Percentiles rank a stretch among this genome's conserved stretches.
These are phyloP conservation scores for Eleusine indica DNA, from an alignment of 176 grass and related monocot species.

Conservation along the genomic window DNA sequence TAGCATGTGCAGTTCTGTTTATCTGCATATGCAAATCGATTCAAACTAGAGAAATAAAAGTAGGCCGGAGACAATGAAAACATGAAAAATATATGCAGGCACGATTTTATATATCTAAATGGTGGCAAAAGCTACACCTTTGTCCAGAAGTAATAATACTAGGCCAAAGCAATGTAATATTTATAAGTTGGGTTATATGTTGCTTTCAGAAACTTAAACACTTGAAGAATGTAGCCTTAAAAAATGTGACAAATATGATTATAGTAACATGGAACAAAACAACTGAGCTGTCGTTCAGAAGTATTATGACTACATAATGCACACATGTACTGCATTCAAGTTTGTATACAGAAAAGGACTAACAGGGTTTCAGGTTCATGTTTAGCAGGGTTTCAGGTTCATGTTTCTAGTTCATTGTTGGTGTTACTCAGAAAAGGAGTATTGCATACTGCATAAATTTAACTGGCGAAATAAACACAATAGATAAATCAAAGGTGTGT, in stretches of 20 bases:
- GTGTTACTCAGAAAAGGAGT: background rate
- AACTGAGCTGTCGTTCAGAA: background rate
- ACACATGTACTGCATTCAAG: background rate
- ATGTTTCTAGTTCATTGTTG: background rate
- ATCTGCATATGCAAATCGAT: background rate
- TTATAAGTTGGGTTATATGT: slow-evolving; percentile 38
- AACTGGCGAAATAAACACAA: slow-evolving; percentile 1
- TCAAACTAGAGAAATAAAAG: slow-evolving; percentile 6
- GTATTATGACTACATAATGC: background rate
- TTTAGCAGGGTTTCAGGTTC: background rate
- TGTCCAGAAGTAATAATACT: slow-evolving; percentile 20
- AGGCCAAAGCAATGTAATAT: slow-evolving; percentile 13
- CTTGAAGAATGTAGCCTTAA: background rate
- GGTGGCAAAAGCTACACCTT: background rate
- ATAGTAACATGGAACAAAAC: slow-evolving; percentile 13
- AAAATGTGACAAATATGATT: background rate
- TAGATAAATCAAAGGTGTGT: background rate
- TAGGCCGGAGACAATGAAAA: background rate
- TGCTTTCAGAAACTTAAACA: slow-evolving; percentile 34
- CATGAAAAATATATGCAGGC: background rate
- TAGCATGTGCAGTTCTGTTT: slow-evolving; percentile 12
- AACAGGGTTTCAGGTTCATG: background rate
- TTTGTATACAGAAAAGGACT: background rate
- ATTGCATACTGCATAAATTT: background rate
- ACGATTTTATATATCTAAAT: background rate